phyloP scores from a whole-genome alignment of 257 asterid genomes.

The Ilex asprella region DNA sequence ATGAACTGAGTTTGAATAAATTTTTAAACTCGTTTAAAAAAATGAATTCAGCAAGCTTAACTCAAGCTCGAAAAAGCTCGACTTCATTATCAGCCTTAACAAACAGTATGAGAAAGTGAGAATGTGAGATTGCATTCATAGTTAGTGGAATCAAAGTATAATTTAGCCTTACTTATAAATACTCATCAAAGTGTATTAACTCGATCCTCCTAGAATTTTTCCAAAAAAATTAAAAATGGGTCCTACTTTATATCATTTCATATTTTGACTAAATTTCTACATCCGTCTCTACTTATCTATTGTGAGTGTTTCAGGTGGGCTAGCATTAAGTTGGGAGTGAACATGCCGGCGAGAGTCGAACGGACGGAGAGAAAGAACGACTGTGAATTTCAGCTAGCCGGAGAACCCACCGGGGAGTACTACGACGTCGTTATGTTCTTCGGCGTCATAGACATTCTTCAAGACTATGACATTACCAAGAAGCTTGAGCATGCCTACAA shows the following conservation, averaged over 20 bases:
- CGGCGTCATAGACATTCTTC: slow-evolving; percentile 91
- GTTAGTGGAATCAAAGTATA: too few relatives aligned
- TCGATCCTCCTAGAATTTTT: neutral
- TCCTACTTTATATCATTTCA: neutral
- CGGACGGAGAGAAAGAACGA: slow-evolving; percentile 61
- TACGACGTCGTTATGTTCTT: slow-evolving; percentile 83
- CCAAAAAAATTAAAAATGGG: neutral
- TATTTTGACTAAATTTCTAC: neutral
- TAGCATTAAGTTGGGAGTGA: slow-evolving; percentile 73
- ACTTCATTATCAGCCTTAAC: too few relatives aligned
- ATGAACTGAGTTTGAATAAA: too few relatives aligned
- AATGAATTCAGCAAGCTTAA: too few relatives aligned
- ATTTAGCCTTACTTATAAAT: too few relatives aligned
- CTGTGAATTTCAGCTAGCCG: slow-evolving; percentile 56
- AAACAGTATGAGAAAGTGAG: too few relatives aligned
- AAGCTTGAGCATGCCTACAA: slow-evolving; percentile 93
- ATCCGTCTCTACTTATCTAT: neutral
- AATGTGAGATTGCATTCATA: too few relatives aligned
- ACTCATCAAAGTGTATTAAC: too few relatives aligned
- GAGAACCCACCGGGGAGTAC: slow-evolving; percentile 85
- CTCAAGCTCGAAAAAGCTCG: too few relatives aligned
- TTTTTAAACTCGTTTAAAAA: too few relatives aligned
- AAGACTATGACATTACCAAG: slow-evolving; percentile 91
- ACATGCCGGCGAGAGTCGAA: slow-evolving; percentile 92
- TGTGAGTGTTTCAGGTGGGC: slow-evolving; percentile 50